A percentile compares a stretch with the other conserved stretches of the same genome.
Conservation (phyloP, 352 stramenopile genomes). For the Globisporangium yorkense region DNA sequence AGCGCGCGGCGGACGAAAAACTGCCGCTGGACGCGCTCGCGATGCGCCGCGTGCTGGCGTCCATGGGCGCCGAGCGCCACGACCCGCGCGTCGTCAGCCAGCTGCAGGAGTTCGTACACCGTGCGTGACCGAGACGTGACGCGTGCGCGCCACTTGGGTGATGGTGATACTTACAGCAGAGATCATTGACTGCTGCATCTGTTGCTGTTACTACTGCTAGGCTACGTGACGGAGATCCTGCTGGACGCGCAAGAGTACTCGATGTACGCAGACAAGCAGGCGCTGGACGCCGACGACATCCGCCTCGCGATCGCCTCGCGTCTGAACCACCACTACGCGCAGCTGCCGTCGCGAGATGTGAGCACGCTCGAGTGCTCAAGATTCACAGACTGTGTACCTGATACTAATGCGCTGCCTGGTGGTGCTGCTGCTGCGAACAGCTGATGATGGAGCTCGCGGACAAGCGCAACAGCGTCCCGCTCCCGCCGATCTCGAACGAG, state of each 20-base stretch:
- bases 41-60: slow-evolving; percentile 57
- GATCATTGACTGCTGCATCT: not conserved
- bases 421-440: slow-evolving; percentile 15
- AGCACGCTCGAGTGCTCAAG: not conserved
- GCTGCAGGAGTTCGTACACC: slow-evolving; percentile 81
- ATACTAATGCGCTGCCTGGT: too few relatives aligned
- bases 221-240: slow-evolving; percentile 79
- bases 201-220: slow-evolving; percentile 14
- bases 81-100: slow-evolving; percentile 77
- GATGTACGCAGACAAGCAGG: slow-evolving; percentile 68
- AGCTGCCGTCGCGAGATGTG: slow-evolving; percentile 70
- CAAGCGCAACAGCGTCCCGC: slow-evolving; percentile 72
- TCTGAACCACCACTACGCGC: slow-evolving; percentile 73
- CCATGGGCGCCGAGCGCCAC: slow-evolving; percentile 76
- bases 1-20: slow-evolving; percentile 32
- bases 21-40: slow-evolving; percentile 57
- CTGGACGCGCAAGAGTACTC: slow-evolving; percentile 83
- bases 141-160: not conserved
- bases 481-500: slow-evolving; percentile 76
- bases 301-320: slow-evolving; percentile 71
- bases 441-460: slow-evolving; percentile 85
- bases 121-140: slow-evolving; percentile 22
- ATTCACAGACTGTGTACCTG: too few relatives aligned
- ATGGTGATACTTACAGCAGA: not conserved
- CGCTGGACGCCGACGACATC: slow-evolving; percentile 74